These are phyloP conservation scores for Wickerhamomyces sydowiorum DNA, from an alignment of 805 yeast genomes.

Conservation along the genomic window DNA sequence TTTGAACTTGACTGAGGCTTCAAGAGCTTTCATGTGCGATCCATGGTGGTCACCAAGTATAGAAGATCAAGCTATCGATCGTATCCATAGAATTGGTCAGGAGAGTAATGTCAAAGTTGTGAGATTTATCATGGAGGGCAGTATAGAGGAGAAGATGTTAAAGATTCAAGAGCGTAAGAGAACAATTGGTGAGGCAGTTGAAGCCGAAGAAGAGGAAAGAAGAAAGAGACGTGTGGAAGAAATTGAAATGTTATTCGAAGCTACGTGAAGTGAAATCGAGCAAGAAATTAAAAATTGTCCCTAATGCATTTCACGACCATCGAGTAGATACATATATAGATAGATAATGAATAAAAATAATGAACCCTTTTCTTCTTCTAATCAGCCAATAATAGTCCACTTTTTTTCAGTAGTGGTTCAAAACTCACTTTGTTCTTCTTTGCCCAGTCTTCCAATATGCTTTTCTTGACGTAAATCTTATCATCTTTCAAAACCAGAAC, in stretches of 20 bases:
- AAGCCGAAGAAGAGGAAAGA: conserved; percentile 70
- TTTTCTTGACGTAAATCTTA: conserved; percentile 9
- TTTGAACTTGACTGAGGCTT: conserved; percentile 77
- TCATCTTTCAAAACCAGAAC: conserved; percentile 29
- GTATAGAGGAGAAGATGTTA: conserved; percentile 86
- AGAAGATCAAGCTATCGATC: conserved; percentile 87
- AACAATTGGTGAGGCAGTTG: conserved; percentile 75
- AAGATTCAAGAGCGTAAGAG: conserved; percentile 81
- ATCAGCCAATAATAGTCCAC: background rate
- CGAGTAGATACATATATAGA: too few relatives aligned
- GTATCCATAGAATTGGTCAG: conserved; percentile 91
- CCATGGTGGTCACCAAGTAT: conserved; percentile 97
- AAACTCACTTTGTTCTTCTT: conserved; percentile 9
- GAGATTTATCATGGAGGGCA: conserved; percentile 74
- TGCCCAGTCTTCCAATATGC: conserved; percentile 11
- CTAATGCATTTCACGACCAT: too few relatives aligned
- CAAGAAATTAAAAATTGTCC: too few relatives aligned
- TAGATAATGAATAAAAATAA: too few relatives aligned
- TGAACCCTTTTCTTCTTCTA: too few relatives aligned
- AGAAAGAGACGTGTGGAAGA: conserved; percentile 67
- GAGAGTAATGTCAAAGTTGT: conserved; percentile 61
- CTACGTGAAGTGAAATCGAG: conserved; percentile 9
- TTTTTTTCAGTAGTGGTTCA: conserved; percentile 9
- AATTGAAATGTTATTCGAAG: conserved; percentile 59
- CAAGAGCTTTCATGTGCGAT: conserved; percentile 84